Conservation (phyloP, 148 eudicot species). For the Mesembryanthemum crystallinum region DNA sequence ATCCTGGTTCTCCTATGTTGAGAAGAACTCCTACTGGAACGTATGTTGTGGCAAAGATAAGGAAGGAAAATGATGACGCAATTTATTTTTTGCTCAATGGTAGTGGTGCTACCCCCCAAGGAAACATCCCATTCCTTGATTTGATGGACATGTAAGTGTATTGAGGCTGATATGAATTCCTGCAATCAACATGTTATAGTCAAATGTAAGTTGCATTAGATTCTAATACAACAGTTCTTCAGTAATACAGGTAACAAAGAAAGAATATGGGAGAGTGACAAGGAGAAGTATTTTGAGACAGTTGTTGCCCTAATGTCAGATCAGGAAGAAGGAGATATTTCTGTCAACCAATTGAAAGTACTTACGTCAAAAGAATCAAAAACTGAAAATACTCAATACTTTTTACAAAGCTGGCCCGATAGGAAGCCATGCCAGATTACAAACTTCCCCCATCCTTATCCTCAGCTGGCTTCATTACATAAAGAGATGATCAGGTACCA, state of each 20-base stretch:
- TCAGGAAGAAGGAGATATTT: slow-evolving; percentile 64
- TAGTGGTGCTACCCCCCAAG: slow-evolving; percentile 87
- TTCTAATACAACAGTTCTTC: slow-evolving; percentile 27
- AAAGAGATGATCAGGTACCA: slow-evolving; percentile 94
- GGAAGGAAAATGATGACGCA: slow-evolving; percentile 63
- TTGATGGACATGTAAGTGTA: slow-evolving; percentile 79
- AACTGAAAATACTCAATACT: slow-evolving; percentile 94
- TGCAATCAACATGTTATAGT: not conserved
- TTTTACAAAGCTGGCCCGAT: slow-evolving; percentile 71
- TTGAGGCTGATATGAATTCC: slow-evolving; percentile 10
- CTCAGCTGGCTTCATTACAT: slow-evolving; percentile 77
- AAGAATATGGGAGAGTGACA: slow-evolving; percentile 96
- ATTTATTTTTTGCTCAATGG: slow-evolving; percentile 78
- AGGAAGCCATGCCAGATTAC: slow-evolving; percentile 69
- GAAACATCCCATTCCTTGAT: slow-evolving; percentile 91
- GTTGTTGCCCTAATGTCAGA: slow-evolving; percentile 92
- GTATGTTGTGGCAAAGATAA: slow-evolving; percentile 75
- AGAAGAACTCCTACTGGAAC: slow-evolving; percentile 77
- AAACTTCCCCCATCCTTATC: slow-evolving; percentile 92
- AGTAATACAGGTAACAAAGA: slow-evolving; percentile 83
- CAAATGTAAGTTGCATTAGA: not conserved
- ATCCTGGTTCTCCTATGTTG: slow-evolving; percentile 97
- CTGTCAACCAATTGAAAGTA: slow-evolving; percentile 57
- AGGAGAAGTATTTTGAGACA: slow-evolving; percentile 83
- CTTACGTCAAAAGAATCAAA: slow-evolving; percentile 92